Evolutionary conservation across 2,329 filamentous ascomycete species (phyloP).

Genomic region (Pezicula rhizophila): DNA sequence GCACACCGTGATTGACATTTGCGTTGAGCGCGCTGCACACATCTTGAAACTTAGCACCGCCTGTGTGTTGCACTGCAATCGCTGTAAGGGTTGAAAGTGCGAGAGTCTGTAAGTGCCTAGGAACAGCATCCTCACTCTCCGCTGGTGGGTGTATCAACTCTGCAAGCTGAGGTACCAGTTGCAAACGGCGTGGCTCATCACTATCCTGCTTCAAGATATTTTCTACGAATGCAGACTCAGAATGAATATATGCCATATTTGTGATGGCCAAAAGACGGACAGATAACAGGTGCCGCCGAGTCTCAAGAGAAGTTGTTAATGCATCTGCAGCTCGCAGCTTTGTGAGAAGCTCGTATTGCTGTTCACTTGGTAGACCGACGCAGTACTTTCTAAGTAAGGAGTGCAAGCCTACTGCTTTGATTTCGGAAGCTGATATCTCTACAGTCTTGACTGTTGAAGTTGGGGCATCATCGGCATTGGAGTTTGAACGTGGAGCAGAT

Average conservation of each 20-base stretch:
- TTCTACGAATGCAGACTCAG: slow-evolving; percentile 75
- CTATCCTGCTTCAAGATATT: slow-evolving; percentile 82
- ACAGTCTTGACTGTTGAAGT: slow-evolving; percentile 23
- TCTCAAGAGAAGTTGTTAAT: slow-evolving; percentile 57
- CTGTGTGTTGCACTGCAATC: slow-evolving; percentile 67
- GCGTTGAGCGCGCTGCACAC: slow-evolving; percentile 88
- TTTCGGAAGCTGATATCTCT: slow-evolving; percentile 47
- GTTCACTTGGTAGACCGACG: slow-evolving; percentile 61
- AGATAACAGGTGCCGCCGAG: slow-evolving; percentile 70
- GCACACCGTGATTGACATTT: slow-evolving; percentile 90
- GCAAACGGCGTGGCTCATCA: slow-evolving; percentile 82
- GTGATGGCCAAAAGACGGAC: slow-evolving; percentile 81
- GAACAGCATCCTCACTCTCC: slow-evolving; percentile 61
- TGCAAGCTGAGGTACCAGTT: slow-evolving; percentile 86
- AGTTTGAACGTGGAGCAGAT: slow-evolving; percentile 13
- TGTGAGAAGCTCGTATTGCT: slow-evolving; percentile 79
- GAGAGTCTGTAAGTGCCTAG: slow-evolving; percentile 73
- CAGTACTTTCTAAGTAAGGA: slow-evolving; percentile 51
- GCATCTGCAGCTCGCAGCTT: slow-evolving; percentile 80
- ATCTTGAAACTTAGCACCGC: slow-evolving; percentile 60
- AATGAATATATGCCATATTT: slow-evolving; percentile 85
- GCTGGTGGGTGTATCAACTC: slow-evolving; percentile 83
- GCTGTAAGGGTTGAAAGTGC: slow-evolving; percentile 78
- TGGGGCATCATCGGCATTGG: slow-evolving; percentile 19
- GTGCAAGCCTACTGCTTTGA: slow-evolving; percentile 47